Conservation (phyloP, 495 filamentous ascomycete genomes). For the Lasiosphaeria hispida region DNA sequence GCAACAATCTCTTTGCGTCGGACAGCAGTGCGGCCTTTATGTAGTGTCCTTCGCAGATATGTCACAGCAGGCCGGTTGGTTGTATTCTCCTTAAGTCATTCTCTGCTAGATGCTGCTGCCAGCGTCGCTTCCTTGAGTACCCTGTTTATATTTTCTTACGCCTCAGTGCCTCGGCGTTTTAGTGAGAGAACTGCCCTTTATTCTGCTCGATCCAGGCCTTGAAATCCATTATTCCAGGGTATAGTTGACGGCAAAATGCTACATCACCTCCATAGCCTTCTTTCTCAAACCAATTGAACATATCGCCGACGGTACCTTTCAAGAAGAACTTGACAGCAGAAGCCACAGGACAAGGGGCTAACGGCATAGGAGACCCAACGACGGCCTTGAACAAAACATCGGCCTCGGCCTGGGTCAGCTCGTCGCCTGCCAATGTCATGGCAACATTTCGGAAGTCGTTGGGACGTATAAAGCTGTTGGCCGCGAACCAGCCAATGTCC, state of each 20-base stretch:
- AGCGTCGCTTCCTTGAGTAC: no score
- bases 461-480: constrained; percentile 42
- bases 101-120: no score
- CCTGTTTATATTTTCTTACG: no score
- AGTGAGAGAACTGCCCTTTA: neutral
- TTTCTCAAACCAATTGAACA: constrained; percentile 59
- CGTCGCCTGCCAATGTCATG: constrained; percentile 59
- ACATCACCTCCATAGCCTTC: constrained; percentile 17
- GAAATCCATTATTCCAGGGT: constrained; percentile 11
- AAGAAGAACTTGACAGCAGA: constrained; percentile 36
- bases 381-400: constrained; percentile 46
- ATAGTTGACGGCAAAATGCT: constrained; percentile 1
- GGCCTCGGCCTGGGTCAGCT: constrained; percentile 52
- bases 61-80: no score
- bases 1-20: no score
- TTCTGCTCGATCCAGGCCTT: constrained; percentile 11
- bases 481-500: constrained; percentile 56
- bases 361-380: constrained; percentile 44
- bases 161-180: no score
- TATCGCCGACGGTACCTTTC: constrained; percentile 47
- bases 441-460: constrained; percentile 39
- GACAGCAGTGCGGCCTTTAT: no score
- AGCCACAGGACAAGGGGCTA: constrained; percentile 33
- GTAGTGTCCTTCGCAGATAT: no score
- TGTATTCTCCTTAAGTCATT: no score